Percentiles rank a stretch among this genome's conserved stretches.
These are phyloP conservation scores for Cyberlindnera suaveolens DNA, from an alignment of 805 yeast genomes.

Conservation along the genomic window DNA sequence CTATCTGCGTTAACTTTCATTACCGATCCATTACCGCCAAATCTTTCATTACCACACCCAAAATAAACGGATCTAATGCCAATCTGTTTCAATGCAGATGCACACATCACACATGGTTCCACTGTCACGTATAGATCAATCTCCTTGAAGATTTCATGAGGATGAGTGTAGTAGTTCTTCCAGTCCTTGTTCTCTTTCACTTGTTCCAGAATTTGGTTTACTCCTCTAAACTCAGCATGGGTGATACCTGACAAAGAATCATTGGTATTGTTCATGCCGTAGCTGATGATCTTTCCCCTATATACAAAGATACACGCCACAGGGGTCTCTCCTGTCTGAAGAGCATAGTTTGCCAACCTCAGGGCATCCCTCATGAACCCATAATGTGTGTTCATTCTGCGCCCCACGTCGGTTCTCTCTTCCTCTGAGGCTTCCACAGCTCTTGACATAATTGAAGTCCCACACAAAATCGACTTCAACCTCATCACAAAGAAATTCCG, in stretches of 20 bases:
- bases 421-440: neutral
- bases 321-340: slow-evolving; percentile 70
- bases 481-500: no score
- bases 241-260: slow-evolving; percentile 77
- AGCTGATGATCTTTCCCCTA: slow-evolving; percentile 49
- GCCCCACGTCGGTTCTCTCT: neutral
- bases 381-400: slow-evolving; percentile 10
- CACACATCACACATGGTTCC: slow-evolving; percentile 98
- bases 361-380: slow-evolving; percentile 47
- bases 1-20: slow-evolving; percentile 47
- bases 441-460: neutral
- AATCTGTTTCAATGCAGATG: slow-evolving; percentile 79
- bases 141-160: slow-evolving; percentile 39
- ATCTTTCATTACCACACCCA: slow-evolving; percentile 92
- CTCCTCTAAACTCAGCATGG: slow-evolving; percentile 90
- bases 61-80: slow-evolving; percentile 69
- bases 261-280: slow-evolving; percentile 85
- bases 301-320: slow-evolving; percentile 75
- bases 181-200: slow-evolving; percentile 20
- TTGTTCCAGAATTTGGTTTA: slow-evolving; percentile 41
- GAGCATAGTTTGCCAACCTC: slow-evolving; percentile 55
- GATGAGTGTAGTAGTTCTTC: slow-evolving; percentile 14
- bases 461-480: no score
- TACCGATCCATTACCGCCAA: slow-evolving; percentile 95
- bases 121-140: slow-evolving; percentile 85